Base-by-base conservation (phyloP, 2,329 filamentous ascomycete genomes). In the Thielaviopsis punctulata region DNA sequence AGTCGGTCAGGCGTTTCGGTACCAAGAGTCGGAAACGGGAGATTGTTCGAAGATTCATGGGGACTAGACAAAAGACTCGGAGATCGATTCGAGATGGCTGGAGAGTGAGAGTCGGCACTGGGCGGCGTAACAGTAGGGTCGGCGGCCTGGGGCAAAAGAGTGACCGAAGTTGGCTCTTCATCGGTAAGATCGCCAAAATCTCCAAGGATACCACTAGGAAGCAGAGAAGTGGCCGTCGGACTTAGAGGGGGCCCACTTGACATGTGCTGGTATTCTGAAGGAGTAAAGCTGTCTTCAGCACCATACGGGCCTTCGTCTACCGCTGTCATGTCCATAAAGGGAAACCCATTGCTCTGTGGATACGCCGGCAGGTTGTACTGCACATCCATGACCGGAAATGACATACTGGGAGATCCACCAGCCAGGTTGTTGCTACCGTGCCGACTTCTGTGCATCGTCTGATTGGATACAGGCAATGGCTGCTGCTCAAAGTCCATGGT, bases 171-270 rank as follows among this genome's bases (percentile, higher is more conserved):
- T n/a, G 71, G 68, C 15, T 81, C 79, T 39, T 80, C 72, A 47
- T 82, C 80, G 58, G 39, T 55, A 5, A 51, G 1, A 19, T 55
- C 53, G 22, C 24, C 39, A 8, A 19, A 39, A 44, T 84, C 81
- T 49, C 82, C 79, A 56, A 77, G 69, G 55, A 76, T 74, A n/a
- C 69, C 70, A 5, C 84, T 84, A 0, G 86, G 86, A 15, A 93
- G 67, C 3, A 90, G 69, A 15, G 81, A 75, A 24, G 83, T 80
- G 2, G 85, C 86, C 3, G 83, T 84, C 1, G 86, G 86, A 59
- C 84, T 89, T 62, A 90, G 76, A 1, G 83, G 83, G 2, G 82
- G 84, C 24, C 77, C 79, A 18, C 72, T 75, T 2, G 73, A 79
- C 33, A 83, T 63, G 18, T 71, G 71, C 54, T 77, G 76, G 4